Evolutionary conservation across 768 basidiomycete genomes (phyloP).

Genomic region (Trametes cinnabarina): DNA sequence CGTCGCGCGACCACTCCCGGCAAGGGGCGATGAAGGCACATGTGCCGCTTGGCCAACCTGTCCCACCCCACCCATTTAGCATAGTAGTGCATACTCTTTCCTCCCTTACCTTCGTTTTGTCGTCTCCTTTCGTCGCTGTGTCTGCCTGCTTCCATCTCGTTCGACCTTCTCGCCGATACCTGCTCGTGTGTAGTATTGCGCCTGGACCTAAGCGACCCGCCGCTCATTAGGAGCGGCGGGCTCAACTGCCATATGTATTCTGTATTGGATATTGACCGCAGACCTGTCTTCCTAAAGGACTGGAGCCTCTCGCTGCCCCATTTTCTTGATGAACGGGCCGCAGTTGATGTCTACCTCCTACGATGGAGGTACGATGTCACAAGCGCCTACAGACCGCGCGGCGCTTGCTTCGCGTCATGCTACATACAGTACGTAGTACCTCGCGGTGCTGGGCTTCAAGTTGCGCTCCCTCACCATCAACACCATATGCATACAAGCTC

Average conservation of each 20-base stretch:
- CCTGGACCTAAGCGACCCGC: not conserved
- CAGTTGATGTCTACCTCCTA: too few relatives aligned
- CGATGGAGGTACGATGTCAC: too few relatives aligned
- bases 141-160: constrained; percentile 20
- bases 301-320: not conserved
- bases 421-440: too few relatives aligned
- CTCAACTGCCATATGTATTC: constrained; percentile 14
- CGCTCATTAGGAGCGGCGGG: constrained; percentile 20
- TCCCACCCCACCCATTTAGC: not conserved
- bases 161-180: not conserved
- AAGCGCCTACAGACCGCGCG: too few relatives aligned
- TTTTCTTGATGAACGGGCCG: too few relatives aligned
- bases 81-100: constrained; percentile 2
- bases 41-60: not conserved
- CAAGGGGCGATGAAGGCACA: constrained; percentile 21
- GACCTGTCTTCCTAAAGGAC: not conserved
- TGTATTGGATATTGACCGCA: constrained; percentile 20
- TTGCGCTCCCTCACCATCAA: not conserved
- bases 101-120: constrained; percentile 13
- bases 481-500: too few relatives aligned
- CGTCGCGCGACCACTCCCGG: constrained; percentile 52
- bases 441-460: not conserved
- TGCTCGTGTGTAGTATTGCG: constrained; percentile 13
- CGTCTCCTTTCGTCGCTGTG: constrained; percentile 14
- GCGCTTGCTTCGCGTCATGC: too few relatives aligned